Percentiles rank a stretch among this genome's conserved stretches.
Evolutionary conservation across 805 yeast genomes (phyloP).

Genomic region (Teunomyces cretensis): DNA sequence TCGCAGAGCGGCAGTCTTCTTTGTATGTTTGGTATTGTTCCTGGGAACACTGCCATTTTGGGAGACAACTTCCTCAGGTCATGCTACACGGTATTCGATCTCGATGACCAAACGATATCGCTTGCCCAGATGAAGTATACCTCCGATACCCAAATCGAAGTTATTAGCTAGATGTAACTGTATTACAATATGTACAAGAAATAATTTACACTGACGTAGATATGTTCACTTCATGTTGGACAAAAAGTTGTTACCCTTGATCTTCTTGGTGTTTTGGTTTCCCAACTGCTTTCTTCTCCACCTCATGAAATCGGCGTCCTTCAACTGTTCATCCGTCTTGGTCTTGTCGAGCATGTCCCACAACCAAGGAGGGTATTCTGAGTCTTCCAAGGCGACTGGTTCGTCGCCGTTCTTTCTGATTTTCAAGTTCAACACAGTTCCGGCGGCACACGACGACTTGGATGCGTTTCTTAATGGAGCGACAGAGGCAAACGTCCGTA

Average conservation of each 20-base stretch:
- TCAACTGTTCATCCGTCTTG: constrained; percentile 56
- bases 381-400: constrained; percentile 83
- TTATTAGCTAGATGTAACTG: constrained; percentile 5
- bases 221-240: constrained; percentile 43
- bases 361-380: constrained; percentile 92
- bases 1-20: constrained; percentile 2
- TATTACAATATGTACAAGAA: constrained; percentile 3
- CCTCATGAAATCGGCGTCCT: constrained; percentile 58
- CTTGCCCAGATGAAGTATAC: constrained; percentile 25
- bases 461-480: constrained; percentile 2
- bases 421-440: constrained; percentile 71
- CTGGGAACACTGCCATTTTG: constrained; percentile 16
- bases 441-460: constrained; percentile 60
- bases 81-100: constrained; percentile 26
- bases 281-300: constrained; percentile 70
- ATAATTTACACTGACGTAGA: not conserved
- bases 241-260: constrained; percentile 79
- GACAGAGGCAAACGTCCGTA: not conserved
- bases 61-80: constrained; percentile 30
- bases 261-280: constrained; percentile 62
- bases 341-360: constrained; percentile 79
- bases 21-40: constrained; percentile 12
- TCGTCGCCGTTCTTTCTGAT: constrained; percentile 80
- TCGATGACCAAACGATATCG: constrained; percentile 23
- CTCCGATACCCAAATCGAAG: constrained; percentile 9